Evolutionary conservation across 176 grass and related monocot genomes (phyloP), one percentile per base, ranked within the genome.

Genomic region (Guadua angustifolia): DNA sequence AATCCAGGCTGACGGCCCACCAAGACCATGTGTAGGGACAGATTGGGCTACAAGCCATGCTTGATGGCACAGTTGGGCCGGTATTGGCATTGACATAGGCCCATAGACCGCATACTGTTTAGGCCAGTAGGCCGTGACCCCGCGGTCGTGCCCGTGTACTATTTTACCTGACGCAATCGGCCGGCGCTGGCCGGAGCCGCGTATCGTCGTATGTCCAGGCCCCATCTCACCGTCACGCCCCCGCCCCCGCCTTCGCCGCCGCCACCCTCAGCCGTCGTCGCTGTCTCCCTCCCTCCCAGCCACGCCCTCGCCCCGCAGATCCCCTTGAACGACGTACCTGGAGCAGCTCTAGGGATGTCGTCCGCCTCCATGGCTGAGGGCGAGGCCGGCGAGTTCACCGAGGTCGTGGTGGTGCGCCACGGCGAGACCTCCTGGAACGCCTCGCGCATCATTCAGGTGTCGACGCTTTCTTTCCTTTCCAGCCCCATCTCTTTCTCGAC

Each of bases 371-470:
- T 49, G 18, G 50, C 32, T 4, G 60, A 45, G 78, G 73, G 56
- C 5, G 58, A 74, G 22, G 9, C 0, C 33, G 63, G 25, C 15
- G 85, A 85, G 18, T 95, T 93, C 77, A 88, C 95, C 4, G 91
- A 98, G 93, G 82, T 98, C 5, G 85, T 95, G 16, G 89, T 93
- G 74, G 88, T 94, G 49, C 86, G 88, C 26, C 95, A 94, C 42
- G 90, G 92, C 0, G 95, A 98, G 83, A 93, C 91, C 17, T 79
- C 87, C n/a, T 95, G 91, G 87, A 98, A 98, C 51, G 91, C 87
- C 60, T 88, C 87, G 25, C 90, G 89, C 33, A 93, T 87, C 80
- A 80, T 98, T 42, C 93, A 98, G 93, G 93, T 98, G 25, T 25
- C 17, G 33, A 9, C 13, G 5, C 33, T 68, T 73, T 36, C 73